Percentiles rank a stretch among this genome's conserved stretches.
Conservation (phyloP, 257 asterid genomes). For the Przewalskia tangutica region DNA sequence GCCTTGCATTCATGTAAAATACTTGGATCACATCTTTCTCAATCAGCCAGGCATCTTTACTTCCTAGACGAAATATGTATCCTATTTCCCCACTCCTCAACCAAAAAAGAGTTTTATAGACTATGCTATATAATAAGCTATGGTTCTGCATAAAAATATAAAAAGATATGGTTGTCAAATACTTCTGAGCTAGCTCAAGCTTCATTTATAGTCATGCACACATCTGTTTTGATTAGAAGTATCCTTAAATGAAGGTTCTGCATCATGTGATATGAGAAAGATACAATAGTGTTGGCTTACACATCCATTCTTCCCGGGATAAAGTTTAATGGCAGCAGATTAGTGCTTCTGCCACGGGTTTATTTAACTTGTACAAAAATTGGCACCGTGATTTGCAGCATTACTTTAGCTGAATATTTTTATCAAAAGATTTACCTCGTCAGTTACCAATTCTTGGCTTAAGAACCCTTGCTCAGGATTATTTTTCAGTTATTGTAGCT, state of each 20-base stretch:
- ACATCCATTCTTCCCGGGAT: neutral
- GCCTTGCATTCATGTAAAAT: neutral
- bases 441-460: neutral
- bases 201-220: neutral
- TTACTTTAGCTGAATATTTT: neutral
- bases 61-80: neutral
- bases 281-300: neutral
- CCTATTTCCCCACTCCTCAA: neutral
- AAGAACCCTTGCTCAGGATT: neutral
- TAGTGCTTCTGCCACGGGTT: neutral
- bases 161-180: neutral
- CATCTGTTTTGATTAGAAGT: neutral
- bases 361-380: neutral
- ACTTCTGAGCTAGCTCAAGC: neutral
- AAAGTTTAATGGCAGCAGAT: neutral
- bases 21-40: neutral
- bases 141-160: neutral
- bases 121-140: neutral
- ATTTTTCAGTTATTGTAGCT: neutral
- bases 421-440: neutral
- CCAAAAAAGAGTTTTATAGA: neutral
- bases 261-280: neutral
- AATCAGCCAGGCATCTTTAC: neutral
- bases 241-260: neutral
- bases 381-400: neutral